Base-by-base conservation (phyloP, 1,284 basidiomycete species). In the Cryptococcus floricola region DNA sequence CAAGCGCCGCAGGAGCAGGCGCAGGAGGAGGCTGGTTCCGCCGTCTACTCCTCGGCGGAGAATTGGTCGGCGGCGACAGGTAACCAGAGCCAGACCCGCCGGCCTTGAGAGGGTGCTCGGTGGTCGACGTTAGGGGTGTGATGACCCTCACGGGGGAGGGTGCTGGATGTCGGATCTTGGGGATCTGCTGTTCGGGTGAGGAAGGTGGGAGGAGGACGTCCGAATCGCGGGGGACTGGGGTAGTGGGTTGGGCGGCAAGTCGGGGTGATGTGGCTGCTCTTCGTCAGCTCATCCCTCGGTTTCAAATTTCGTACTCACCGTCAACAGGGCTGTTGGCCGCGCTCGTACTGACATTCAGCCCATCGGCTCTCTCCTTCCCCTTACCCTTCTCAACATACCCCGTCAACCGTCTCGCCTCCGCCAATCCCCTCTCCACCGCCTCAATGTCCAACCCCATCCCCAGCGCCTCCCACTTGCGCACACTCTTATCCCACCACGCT, bases 401-500 rank as follows among this genome's bases (percentile, higher is more conserved):
- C 5, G 63, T 62, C 42, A 74, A 56, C 3, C 66, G 53, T 48
- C 68, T 67, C 2, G 71, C 70, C 57, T 73, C 69, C 23, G 59
- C 59, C 50, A 73, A 45, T 12, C 72, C 70, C 34, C 67, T 66
- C 60, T 75, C 74, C 13, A 77, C 64, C 42, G 70, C 73, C 10
- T 71, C 72, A 7, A 75, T 70, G 54, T 76, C 74, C 48, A 84
- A 77, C 27, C 89, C 80, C 34, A 91, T 74, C 4, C 90, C 90
- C 31, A 85, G 80, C 65, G 87, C 85, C 58, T 87, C 84, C 91
- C 91, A 95, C 70, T 85, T 85, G 69, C 86, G 82, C 50, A 91
- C 80, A 74, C 89, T 91, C 64, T 82, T 82, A 77, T 94, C 91
- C 54, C 89, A 92, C 86, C 87, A 89, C 19, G 91, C 91, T 74